Conservation (phyloP, 306 rosid genomes). For the Hylodesmum podocarpum region DNA sequence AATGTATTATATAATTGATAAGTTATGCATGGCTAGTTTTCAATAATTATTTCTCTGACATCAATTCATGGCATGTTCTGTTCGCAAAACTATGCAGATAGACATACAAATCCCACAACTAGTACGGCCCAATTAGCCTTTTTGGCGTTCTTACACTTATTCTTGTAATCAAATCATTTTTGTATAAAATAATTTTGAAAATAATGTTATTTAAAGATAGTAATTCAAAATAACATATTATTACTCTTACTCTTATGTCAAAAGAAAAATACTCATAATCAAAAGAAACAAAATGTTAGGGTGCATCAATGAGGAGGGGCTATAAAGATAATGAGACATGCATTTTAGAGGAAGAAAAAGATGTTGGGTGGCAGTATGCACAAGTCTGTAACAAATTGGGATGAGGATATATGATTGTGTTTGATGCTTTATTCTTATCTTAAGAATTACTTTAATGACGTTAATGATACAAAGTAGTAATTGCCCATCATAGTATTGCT, state of each 20-base stretch:
- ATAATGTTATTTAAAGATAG: neutral
- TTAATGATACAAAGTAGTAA: constrained; percentile 66
- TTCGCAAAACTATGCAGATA: neutral
- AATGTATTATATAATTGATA: neutral
- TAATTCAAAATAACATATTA: neutral
- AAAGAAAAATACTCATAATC: neutral
- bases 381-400: constrained; percentile 36
- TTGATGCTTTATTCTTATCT: constrained; percentile 71
- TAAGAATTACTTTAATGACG: constrained; percentile 52
- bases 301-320: neutral
- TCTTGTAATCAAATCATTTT: neutral
- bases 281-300: neutral
- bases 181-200: neutral
- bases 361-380: constrained; percentile 61
- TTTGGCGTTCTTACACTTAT: neutral
- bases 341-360: constrained; percentile 43
- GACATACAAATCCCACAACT: neutral
- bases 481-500: constrained; percentile 49
- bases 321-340: constrained; percentile 30
- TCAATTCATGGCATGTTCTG: neutral
- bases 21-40: neutral
- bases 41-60: constrained; percentile 14
- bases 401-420: constrained; percentile 72
- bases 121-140: neutral
- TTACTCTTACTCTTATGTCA: too few species aligned